phyloP scores from a whole-genome alignment of 805 yeast genomes.

The Schizosaccharomyces osmophilus region DNA sequence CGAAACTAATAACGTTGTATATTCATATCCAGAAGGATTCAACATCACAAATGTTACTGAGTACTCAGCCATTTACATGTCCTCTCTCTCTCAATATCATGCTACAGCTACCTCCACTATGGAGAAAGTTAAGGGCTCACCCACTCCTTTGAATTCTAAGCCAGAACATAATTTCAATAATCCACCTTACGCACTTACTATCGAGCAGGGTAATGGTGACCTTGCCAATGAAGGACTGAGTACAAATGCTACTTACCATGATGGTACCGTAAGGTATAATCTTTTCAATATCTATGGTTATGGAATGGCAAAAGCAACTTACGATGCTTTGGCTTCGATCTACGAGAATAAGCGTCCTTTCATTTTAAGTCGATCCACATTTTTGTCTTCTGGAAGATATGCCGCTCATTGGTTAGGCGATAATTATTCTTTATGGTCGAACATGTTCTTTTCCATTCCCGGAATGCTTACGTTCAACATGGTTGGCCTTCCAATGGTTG shows the following conservation, averaged over 20 bases:
- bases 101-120: background rate
- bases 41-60: slow-evolving; percentile 5
- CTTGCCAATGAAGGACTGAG: slow-evolving; percentile 12
- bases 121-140: background rate
- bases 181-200: slow-evolving; percentile 17
- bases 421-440: slow-evolving; percentile 59
- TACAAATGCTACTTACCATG: slow-evolving; percentile 14
- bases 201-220: slow-evolving; percentile 8
- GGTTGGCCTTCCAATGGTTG: slow-evolving; percentile 4
- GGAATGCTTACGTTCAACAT: slow-evolving; percentile 30
- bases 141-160: slow-evolving; percentile 2
- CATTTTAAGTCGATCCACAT: slow-evolving; percentile 46
- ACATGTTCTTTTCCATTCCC: slow-evolving; percentile 42
- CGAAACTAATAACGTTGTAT: background rate
- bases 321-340: slow-evolving; percentile 1
- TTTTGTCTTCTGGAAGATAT: slow-evolving; percentile 55
- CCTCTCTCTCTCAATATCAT: background rate
- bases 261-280: slow-evolving; percentile 14
- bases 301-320: slow-evolving; percentile 7
- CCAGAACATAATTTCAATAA: slow-evolving; percentile 14
- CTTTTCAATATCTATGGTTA: slow-evolving; percentile 13
- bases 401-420: slow-evolving; percentile 81
- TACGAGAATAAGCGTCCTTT: slow-evolving; percentile 25
- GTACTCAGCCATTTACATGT: slow-evolving; percentile 4
- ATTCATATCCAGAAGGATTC: slow-evolving; percentile 1